Evolutionary conservation across 495 filamentous ascomycete genomes (phyloP).

Genomic region (Hypoxylon trugodes): DNA sequence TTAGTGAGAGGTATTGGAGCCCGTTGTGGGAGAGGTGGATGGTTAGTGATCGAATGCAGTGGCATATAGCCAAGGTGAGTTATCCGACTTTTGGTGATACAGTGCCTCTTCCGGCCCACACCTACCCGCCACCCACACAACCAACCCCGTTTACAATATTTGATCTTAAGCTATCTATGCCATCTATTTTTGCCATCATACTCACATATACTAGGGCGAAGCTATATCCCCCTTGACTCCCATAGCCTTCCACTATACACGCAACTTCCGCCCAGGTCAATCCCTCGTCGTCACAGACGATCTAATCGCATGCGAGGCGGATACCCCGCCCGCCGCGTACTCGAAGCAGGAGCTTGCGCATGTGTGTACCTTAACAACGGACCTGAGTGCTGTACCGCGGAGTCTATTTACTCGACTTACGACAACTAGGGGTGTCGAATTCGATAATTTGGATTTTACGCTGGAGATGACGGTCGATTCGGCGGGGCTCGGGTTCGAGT

Average conservation of each 20-base stretch:
- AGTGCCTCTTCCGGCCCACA: background rate
- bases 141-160: background rate
- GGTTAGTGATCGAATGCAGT: conserved; percentile 81
- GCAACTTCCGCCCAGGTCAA: conserved; percentile 75
- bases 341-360: conserved; percentile 65
- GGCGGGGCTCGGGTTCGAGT: conserved; percentile 73
- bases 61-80: conserved; percentile 76
- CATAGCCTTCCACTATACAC: conserved; percentile 80
- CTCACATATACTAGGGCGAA: conserved; percentile 60
- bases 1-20: conserved; percentile 75
- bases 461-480: conserved; percentile 79
- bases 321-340: conserved; percentile 67
- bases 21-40: conserved; percentile 83
- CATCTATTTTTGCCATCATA: background rate
- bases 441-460: conserved; percentile 78
- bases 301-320: conserved; percentile 72
- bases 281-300: conserved; percentile 75
- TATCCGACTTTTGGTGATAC: background rate
- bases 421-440: conserved; percentile 76
- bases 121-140: background rate
- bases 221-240: conserved; percentile 71
- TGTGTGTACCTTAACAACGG: conserved; percentile 80
- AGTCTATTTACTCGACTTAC: conserved; percentile 70
- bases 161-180: background rate
- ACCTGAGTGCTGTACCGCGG: conserved; percentile 72